phyloP scores from a whole-genome alignment of 2,329 filamentous ascomycete genomes.

The Blastomyces parvus region DNA sequence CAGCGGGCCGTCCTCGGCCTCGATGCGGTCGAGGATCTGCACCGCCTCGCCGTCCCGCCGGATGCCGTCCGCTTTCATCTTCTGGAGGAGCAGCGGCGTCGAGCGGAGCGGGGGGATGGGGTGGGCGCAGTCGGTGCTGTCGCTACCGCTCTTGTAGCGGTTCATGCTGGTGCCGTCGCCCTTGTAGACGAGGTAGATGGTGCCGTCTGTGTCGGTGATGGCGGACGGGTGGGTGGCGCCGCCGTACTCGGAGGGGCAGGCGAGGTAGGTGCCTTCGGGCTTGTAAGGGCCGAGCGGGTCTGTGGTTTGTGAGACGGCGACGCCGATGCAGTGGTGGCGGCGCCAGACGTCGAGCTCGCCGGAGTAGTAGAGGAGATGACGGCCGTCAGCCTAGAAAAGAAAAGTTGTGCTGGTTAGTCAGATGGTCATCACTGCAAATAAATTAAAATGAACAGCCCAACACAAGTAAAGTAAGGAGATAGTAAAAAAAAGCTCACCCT shows the following conservation, averaged over 20 bases:
- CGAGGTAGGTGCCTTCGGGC: constrained; percentile 39
- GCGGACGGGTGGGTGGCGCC: constrained; percentile 55
- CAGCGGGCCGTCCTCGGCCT: constrained; percentile 49
- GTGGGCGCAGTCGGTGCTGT: constrained; percentile 28
- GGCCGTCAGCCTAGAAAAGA: constrained; percentile 32
- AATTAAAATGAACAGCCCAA: too few relatives aligned
- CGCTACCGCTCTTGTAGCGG: constrained; percentile 30
- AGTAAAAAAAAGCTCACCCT: too few relatives aligned
- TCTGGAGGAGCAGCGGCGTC: constrained; percentile 32
- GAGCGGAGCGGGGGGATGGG: constrained; percentile 27
- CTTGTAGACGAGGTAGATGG: constrained; percentile 53
- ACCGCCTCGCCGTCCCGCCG: constrained; percentile 42
- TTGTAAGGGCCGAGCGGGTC: constrained; percentile 37
- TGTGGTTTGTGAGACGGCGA: constrained; percentile 34
- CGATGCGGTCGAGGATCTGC: constrained; percentile 52
- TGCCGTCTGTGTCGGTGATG: constrained; percentile 46
- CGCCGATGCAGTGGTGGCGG: constrained; percentile 48
- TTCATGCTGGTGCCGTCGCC: constrained; percentile 48
- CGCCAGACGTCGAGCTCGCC: constrained; percentile 35
- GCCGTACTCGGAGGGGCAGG: constrained; percentile 44
- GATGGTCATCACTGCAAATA: too few relatives aligned
- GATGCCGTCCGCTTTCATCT: constrained; percentile 38
- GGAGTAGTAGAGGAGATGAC: constrained; percentile 51
- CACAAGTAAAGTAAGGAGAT: too few relatives aligned
- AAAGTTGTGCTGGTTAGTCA: too few relatives aligned